Base-by-base conservation (phyloP, 306 rosid species). In the Luffa aegyptiaca region DNA sequence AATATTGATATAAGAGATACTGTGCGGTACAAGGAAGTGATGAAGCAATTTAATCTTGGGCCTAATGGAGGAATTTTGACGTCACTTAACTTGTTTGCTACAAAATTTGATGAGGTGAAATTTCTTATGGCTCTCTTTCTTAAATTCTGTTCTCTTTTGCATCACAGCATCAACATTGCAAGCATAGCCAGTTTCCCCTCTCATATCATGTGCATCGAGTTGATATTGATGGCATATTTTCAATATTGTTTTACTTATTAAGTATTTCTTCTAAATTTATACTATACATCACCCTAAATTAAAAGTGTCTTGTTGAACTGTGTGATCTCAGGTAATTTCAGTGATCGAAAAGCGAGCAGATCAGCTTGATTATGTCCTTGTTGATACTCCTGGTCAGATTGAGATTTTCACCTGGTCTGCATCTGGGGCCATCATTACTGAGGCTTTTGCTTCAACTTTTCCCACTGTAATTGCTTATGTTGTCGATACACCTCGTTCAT, bases 391-490 rank as follows among this genome's bases (percentile, higher is more conserved):
- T 55, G 97, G 99, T 63, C 97, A 95, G 85, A 93, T 95, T 80
- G 99, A 96, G 88, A 96, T 93, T 85, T 96, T 96, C 86, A 93
- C 97, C 4, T 96, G 98, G 97, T 96, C 98, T 35, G 98, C 98
- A 61, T 96, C 99, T 76, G 98, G 99, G 64, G 87, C 97, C 74
- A 93, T 96, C 83, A 96, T 96, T 80, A 93, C 98, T 4, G 99
- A 96, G 87, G 99, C 97, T 81, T 96, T 91, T 91, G 99, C 99
- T 58, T 96, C 99, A 68, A 96, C 99, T 39, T 96, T 96, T 86
- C 99, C 97, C 74, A 96, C 97, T 18, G 93, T 96, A 14, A 87
- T 96, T 12, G 71, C 93, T 56, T 96, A 93, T 52, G 92, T 93
- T 56, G 90, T 91, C 4, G 98, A 96, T 82, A 96, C 98, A 5